These are phyloP conservation scores for Scedosporium minutisporum DNA, from an alignment of 2,329 filamentous ascomycete genomes.

Conservation along the genomic window DNA sequence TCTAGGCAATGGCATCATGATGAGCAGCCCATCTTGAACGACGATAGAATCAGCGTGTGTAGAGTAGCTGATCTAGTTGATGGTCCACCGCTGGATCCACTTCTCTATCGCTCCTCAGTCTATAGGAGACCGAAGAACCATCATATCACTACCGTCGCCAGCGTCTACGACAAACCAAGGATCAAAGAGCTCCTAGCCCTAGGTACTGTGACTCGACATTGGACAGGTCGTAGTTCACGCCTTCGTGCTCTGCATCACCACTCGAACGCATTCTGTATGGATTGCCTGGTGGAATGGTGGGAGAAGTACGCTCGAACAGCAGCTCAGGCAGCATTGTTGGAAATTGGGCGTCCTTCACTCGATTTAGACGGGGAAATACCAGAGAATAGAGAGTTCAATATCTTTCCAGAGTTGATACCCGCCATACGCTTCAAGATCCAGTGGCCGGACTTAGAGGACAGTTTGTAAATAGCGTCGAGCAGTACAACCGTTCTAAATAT, in stretches of 20 bases:
- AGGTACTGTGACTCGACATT: not conserved
- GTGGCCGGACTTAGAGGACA: slow-evolving; percentile 2
- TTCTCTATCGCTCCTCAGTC: not conserved
- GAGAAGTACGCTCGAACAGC: not conserved
- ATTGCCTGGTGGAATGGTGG: slow-evolving; percentile 6
- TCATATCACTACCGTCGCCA: slow-evolving; percentile 1
- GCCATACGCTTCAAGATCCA: slow-evolving; percentile 3
- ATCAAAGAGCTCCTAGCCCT: slow-evolving; percentile 1
- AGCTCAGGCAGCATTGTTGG: not conserved
- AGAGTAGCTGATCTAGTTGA: not conserved
- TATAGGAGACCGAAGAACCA: not conserved
- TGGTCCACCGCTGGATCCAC: not conserved
- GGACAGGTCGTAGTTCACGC: not conserved
- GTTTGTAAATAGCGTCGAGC: not conserved
- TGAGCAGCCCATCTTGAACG: not conserved
- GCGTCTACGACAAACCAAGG: not conserved
- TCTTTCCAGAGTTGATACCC: not conserved
- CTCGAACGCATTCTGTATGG: slow-evolving; percentile 5
- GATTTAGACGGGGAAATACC: not conserved
- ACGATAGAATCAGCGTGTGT: not conserved
- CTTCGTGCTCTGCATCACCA: not conserved
- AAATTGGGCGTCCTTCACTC: not conserved
- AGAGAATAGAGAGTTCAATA: not conserved
- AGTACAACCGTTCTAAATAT: no score
- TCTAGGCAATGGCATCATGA: not conserved